Evolutionary conservation across 805 yeast species (phyloP).

Genomic region (Nakazawaea laoshanensis): DNA sequence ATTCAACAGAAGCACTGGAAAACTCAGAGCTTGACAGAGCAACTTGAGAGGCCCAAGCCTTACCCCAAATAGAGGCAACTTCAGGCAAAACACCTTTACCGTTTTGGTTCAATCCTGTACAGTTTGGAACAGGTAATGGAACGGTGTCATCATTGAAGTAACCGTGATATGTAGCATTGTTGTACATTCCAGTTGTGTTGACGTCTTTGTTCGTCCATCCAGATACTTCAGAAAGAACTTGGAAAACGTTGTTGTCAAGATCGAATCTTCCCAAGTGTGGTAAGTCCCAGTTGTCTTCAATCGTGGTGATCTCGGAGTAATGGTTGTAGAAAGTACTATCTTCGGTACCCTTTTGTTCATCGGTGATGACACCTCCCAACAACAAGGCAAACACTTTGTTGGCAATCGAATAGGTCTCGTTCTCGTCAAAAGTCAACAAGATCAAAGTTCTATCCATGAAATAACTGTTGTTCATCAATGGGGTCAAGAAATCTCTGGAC

Average conservation of each 20-base stretch:
- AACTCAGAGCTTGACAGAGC: neutral
- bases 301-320: conserved; percentile 40
- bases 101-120: conserved; percentile 23
- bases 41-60: neutral
- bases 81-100: conserved; percentile 25
- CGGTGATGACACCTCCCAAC: conserved; percentile 39
- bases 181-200: conserved; percentile 23
- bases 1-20: neutral
- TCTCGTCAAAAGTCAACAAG: conserved; percentile 42
- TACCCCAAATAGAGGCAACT: conserved; percentile 23
- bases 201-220: conserved; percentile 21
- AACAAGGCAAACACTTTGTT: conserved; percentile 38
- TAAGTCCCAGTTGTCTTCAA: conserved; percentile 42
- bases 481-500: conserved; percentile 35
- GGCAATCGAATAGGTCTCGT: conserved; percentile 30
- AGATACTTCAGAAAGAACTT: conserved; percentile 28
- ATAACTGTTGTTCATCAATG: conserved; percentile 33
- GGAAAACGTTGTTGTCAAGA: conserved; percentile 40
- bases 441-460: conserved; percentile 38
- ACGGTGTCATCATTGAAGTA: conserved; percentile 21
- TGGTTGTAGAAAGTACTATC: conserved; percentile 44
- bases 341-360: conserved; percentile 29
- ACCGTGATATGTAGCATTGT: conserved; percentile 25
- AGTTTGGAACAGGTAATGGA: conserved; percentile 28
- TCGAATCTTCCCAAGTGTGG: conserved; percentile 43